phyloP scores from a whole-genome alignment of 2,329 filamentous ascomycete genomes.

The Thermomyces lanuginosus region DNA sequence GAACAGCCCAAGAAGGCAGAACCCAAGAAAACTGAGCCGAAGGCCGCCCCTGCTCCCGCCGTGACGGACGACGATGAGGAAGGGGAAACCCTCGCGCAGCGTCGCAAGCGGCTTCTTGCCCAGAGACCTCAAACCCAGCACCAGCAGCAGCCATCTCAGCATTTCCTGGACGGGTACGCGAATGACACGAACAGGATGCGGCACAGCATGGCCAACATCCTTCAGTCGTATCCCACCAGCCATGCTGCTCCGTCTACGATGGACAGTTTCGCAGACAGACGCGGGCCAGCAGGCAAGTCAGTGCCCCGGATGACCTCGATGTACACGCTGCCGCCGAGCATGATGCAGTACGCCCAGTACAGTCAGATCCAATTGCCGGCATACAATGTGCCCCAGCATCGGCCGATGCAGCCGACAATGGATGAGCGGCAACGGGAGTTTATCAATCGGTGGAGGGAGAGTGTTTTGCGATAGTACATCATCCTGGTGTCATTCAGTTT shows the following conservation, averaged over 20 bases:
- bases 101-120: slow-evolving; percentile 28
- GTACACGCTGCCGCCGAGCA: slow-evolving; percentile 13
- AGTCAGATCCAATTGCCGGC: slow-evolving; percentile 4
- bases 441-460: slow-evolving; percentile 45
- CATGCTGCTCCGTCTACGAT: slow-evolving; percentile 8
- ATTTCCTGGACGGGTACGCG: too few relatives aligned
- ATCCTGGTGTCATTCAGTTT: too few relatives aligned
- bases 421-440: slow-evolving; percentile 37
- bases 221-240: slow-evolving; percentile 37
- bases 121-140: slow-evolving; percentile 9
- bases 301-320: slow-evolving; percentile 17
- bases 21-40: slow-evolving; percentile 1
- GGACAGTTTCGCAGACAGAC: not conserved
- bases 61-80: slow-evolving; percentile 9
- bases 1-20: slow-evolving; percentile 10
- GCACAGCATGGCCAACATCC: slow-evolving; percentile 33
- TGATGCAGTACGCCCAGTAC: slow-evolving; percentile 10
- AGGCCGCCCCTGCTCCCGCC: not conserved
- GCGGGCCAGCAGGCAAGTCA: not conserved
- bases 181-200: too few relatives aligned
- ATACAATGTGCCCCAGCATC: slow-evolving; percentile 13
- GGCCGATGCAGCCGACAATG: slow-evolving; percentile 20
- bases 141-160: slow-evolving; percentile 16
- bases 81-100: slow-evolving; percentile 32
- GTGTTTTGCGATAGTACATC: slow-evolving; percentile 15